phyloP scores from a whole-genome alignment of 257 asterid species.

The Capsicum pubescens region DNA sequence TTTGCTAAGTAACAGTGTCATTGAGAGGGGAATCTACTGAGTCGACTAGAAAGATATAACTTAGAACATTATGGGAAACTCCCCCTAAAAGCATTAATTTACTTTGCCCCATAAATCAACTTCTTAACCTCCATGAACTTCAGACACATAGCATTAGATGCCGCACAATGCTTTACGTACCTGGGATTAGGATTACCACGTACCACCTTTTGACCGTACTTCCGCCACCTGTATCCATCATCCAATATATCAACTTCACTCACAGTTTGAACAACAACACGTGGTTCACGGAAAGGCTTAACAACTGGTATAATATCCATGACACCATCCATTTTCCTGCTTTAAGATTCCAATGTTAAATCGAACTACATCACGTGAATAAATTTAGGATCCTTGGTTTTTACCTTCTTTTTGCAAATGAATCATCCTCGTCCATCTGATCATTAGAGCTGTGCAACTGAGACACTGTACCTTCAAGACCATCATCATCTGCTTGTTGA shows the following conservation, averaged over 20 bases:
- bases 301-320: conserved; percentile 76
- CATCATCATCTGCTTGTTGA: conserved; percentile 67
- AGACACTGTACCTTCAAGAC: conserved; percentile 58
- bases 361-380: neutral
- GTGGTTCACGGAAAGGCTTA: conserved; percentile 91
- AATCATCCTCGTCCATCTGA: conserved; percentile 77
- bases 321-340: conserved; percentile 84
- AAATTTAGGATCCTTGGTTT: conserved; percentile 3
- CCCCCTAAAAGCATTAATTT: neutral
- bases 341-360: conserved; percentile 19
- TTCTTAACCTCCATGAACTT: conserved; percentile 20
- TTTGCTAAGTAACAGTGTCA: neutral
- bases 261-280: conserved; percentile 95
- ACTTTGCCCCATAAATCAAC: neutral
- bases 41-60: neutral
- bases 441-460: conserved; percentile 61
- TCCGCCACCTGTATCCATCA: conserved; percentile 98
- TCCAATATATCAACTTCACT: conserved; percentile 97
- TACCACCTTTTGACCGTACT: conserved; percentile 97
- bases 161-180: conserved; percentile 43
- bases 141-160: conserved; percentile 25
- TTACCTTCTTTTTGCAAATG: conserved; percentile 76
- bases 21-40: neutral
- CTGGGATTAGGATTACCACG: conserved; percentile 98
- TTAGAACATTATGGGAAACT: neutral